Percentiles rank a stretch among this genome's conserved stretches.
Conservation (phyloP, 1,284 basidiomycete genomes). For the Thelephora terrestris region DNA sequence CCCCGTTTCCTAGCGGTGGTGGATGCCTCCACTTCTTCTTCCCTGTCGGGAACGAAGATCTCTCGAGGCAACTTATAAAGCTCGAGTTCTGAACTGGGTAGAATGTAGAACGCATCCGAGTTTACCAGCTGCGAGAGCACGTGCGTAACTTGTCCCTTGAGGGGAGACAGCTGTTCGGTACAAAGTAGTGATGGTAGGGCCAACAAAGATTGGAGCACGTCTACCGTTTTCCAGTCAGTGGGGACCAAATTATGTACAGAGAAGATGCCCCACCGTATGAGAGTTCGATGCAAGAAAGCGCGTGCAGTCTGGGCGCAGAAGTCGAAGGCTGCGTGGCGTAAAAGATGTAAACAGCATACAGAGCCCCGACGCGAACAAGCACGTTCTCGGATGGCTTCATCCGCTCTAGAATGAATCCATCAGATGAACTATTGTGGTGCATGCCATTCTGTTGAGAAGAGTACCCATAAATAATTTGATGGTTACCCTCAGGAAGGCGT, state of each 20-base stretch:
- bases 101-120: conserved; percentile 42
- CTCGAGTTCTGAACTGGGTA: conserved; percentile 44
- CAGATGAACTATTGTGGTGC: not conserved
- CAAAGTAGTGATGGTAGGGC: conserved; percentile 33
- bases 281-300: conserved; percentile 39
- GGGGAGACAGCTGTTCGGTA: conserved; percentile 27
- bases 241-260: conserved; percentile 3
- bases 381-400: conserved; percentile 36
- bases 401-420: conserved; percentile 34
- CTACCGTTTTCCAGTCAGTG: conserved; percentile 25
- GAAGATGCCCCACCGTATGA: conserved; percentile 37
- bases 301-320: conserved; percentile 38
- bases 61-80: conserved; percentile 59
- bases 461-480: conserved; percentile 58
- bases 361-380: conserved; percentile 40
- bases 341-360: conserved; percentile 63
- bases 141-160: conserved; percentile 38
- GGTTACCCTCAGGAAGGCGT: conserved; percentile 45
- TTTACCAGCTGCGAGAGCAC: conserved; percentile 37
- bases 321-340: conserved; percentile 51
- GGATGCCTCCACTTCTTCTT: conserved; percentile 10
- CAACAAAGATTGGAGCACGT: conserved; percentile 39
- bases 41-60: conserved; percentile 33
- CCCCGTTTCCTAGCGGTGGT: conserved; percentile 44
- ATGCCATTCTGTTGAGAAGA: conserved; percentile 11